Conservation (phyloP, 495 filamentous ascomycete genomes). For the Penicillium paxilli region DNA sequence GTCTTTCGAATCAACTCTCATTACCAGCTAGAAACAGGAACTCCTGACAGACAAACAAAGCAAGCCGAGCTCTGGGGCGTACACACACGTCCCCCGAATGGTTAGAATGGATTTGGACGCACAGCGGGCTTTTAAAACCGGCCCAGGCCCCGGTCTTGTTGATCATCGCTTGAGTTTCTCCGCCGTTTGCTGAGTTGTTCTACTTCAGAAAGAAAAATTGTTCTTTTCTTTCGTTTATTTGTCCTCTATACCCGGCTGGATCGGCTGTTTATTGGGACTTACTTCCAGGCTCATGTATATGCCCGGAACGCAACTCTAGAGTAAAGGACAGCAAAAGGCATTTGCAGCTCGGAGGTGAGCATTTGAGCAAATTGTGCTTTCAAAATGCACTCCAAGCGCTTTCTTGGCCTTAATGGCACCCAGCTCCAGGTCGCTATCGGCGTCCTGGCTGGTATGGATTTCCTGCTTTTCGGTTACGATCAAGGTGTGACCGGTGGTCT, state of each 20-base stretch:
- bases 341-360: neutral
- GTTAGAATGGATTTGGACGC: neutral
- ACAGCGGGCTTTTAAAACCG: slow-evolving; percentile 19
- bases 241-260: neutral
- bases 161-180: slow-evolving; percentile 4
- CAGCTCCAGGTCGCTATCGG: slow-evolving; percentile 68
- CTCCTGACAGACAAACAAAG: neutral
- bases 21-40: neutral
- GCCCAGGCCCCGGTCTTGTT: slow-evolving; percentile 7
- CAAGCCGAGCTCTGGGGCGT: neutral
- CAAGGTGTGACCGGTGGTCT: slow-evolving; percentile 63
- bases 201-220: neutral
- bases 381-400: slow-evolving; percentile 36
- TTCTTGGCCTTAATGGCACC: slow-evolving; percentile 66
- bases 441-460: slow-evolving; percentile 69
- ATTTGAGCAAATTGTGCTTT: neutral
- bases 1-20: slow-evolving; percentile 9
- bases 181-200: neutral
- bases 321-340: neutral
- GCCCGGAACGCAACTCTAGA: neutral
- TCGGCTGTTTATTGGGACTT: neutral
- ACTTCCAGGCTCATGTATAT: neutral
- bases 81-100: slow-evolving; percentile 13
- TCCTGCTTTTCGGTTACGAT: slow-evolving; percentile 61
- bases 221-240: slow-evolving; percentile 3